Percentiles rank a stretch among this genome's conserved stretches.
phyloP scores from a whole-genome alignment of 495 filamentous ascomycete species.

The Neurospora sp. region DNA sequence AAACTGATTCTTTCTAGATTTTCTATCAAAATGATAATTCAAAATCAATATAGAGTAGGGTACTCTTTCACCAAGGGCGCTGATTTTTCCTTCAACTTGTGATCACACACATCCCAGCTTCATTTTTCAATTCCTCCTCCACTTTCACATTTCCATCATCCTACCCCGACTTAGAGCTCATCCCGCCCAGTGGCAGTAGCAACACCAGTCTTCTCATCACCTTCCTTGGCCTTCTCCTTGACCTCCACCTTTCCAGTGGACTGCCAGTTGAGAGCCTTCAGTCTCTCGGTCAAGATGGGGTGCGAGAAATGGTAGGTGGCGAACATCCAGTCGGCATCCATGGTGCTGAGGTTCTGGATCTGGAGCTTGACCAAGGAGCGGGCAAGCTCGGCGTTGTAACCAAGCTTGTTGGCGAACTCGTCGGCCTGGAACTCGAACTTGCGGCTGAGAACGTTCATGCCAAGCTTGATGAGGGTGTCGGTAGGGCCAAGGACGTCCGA shows the following conservation, averaged over 20 bases:
- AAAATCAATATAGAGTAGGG: not conserved
- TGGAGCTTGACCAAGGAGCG: conserved; percentile 90
- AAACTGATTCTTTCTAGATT: not conserved
- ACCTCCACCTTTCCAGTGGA: conserved; percentile 34
- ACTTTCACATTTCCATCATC: not conserved
- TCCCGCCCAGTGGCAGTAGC: conserved; percentile 26
- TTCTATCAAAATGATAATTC: not conserved
- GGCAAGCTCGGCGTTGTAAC: conserved; percentile 78
- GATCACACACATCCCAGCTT: not conserved
- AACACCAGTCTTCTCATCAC: conserved; percentile 19
- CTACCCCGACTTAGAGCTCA: conserved; percentile 18
- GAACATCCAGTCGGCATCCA: conserved; percentile 98
- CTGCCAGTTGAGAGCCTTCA: conserved; percentile 79
- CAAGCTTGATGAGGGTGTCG: conserved; percentile 81
- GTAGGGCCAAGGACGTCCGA: conserved; percentile 86
- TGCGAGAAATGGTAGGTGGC: conserved; percentile 97
- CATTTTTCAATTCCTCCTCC: not conserved
- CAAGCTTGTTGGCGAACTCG: conserved; percentile 74
- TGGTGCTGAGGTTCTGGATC: conserved; percentile 93
- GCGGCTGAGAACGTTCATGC: conserved; percentile 93
- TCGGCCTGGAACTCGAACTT: conserved; percentile 94
- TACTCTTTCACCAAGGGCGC: not conserved
- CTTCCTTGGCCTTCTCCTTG: conserved; percentile 23
- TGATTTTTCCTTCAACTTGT: not conserved
- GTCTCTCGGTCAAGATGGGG: conserved; percentile 85